Conservation (phyloP, 1,139 yeast genomes). For the Taphrina pruni region DNA sequence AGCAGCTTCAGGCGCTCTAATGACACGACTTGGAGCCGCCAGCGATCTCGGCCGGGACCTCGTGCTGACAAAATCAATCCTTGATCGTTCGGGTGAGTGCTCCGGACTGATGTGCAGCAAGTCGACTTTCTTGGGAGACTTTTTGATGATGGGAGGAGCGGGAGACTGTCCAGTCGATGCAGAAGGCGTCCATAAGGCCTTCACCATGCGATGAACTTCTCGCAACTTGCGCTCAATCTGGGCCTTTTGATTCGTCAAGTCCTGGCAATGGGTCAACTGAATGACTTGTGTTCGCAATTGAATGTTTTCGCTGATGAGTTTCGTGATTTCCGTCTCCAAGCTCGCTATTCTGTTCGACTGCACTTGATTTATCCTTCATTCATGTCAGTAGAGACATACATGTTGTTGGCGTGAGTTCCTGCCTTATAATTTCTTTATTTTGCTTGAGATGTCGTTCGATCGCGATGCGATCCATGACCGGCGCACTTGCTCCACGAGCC, state of each 20-base stretch:
- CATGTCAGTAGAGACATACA: background rate
- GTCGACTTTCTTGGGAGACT: conserved; percentile 33
- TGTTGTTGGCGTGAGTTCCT: background rate
- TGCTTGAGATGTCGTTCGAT: conserved; percentile 34
- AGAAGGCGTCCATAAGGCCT: conserved; percentile 3
- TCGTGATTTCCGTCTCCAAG: conserved; percentile 25
- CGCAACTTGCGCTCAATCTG: conserved; percentile 21
- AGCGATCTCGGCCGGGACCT: conserved; percentile 15
- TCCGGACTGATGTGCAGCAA: conserved; percentile 29
- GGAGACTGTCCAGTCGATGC: conserved; percentile 1
- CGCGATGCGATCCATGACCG: conserved; percentile 26
- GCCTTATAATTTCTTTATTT: conserved; percentile 36
- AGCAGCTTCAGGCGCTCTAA: background rate
- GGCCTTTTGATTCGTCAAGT: conserved; percentile 17
- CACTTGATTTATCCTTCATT: conserved; percentile 22
- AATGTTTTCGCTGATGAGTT: conserved; percentile 25
- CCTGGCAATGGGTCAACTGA: conserved; percentile 20
- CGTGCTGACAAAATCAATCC: conserved; percentile 9
- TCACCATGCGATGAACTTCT: conserved; percentile 20
- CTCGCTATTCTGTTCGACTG: conserved; percentile 33
- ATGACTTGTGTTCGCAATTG: conserved; percentile 29
- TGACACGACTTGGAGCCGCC: conserved; percentile 8
- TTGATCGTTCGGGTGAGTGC: conserved; percentile 17
- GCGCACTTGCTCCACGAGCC: background rate
- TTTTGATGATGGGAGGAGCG: conserved; percentile 8